phyloP scores from a whole-genome alignment of 306 rosid genomes.

The Medicago ruthenica region DNA sequence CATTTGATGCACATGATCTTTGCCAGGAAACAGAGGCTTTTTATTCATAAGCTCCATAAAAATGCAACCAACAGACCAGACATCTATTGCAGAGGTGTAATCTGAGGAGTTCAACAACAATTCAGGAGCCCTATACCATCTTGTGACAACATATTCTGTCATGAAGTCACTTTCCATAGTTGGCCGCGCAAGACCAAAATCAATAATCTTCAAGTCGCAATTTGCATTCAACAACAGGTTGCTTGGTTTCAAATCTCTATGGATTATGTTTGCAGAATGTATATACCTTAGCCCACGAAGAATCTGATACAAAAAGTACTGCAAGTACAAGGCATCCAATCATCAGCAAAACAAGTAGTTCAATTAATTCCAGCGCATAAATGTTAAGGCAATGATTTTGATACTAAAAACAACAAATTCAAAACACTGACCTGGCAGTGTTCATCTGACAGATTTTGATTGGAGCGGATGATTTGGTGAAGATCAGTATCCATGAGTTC shows the following conservation, averaged over 20 bases:
- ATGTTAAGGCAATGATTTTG: constrained; percentile 1
- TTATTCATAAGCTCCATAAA: constrained; percentile 98
- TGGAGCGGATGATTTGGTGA: constrained; percentile 95
- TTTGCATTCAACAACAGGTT: constrained; percentile 86
- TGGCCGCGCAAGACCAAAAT: constrained; percentile 95
- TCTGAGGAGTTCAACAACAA: constrained; percentile 93
- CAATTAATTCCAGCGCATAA: constrained; percentile 19
- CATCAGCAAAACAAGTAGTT: constrained; percentile 35
- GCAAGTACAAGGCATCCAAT: constrained; percentile 69
- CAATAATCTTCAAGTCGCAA: constrained; percentile 93
- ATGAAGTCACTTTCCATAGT: constrained; percentile 78
- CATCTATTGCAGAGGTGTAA: constrained; percentile 90
- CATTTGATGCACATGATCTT: constrained; percentile 94
- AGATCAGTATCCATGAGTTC: constrained; percentile 99
- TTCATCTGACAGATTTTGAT: constrained; percentile 89
- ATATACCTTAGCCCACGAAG: constrained; percentile 91
- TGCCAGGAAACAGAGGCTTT: constrained; percentile 89
- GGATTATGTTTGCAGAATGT: constrained; percentile 94
- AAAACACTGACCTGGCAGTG: constrained; percentile 77
- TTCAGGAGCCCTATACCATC: constrained; percentile 99
- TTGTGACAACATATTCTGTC: constrained; percentile 97
- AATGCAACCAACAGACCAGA: constrained; percentile 98
- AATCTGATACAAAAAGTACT: constrained; percentile 96
- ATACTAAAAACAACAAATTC: not conserved
- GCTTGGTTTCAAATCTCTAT: constrained; percentile 95